Evolutionary conservation across 2,329 filamentous ascomycete genomes (phyloP), one percentile per base, ranked within the genome.

Genomic region (Ustulina deusta): DNA sequence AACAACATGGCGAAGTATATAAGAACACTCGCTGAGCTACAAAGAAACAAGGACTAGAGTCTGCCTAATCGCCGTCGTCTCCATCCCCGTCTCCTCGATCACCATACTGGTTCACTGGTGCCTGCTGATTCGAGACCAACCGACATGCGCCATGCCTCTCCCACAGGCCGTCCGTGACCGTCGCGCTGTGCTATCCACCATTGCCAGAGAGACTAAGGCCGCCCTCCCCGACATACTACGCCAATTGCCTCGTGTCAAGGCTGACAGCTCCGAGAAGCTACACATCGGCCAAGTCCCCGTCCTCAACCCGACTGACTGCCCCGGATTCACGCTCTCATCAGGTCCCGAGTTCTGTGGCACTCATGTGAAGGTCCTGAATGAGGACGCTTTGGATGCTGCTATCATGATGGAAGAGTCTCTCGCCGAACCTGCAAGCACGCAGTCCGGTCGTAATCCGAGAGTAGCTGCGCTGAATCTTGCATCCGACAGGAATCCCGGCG

Each of bases 351-450:
- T 13, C 20, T 4, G 51, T 9, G 72, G 69, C 40, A 73, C 72
- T 0, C 59, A 42, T 20, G 75, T 90, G 71, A 80, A 78, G 29
- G 84, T 91, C 42, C 72, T 89, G 63, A 84, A 89, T 71, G 81
- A 82, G 20, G 89, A 91, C 72, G 85, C 84, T 0, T 83, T 89
- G 71, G 86, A 89, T 71, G 84, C 83, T 1, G 89, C 87, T 6
- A 80, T 88, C 49, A 74, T 73, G 3, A 78, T 84, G 25, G 73
- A 73, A 2, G 61, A 65, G 22, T 65, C 61, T 32, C 65, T 71
- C 7, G 13, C 58, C 29, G 20, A 56, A n/a, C 32, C 38, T 3
- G 40, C 58, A 15, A 11, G 7, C 40, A 6, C 38, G 2, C 44
- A 29, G 20, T 20, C 32, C 10, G 32, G 25, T 29, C 51, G 59